Conservation (phyloP, 352 stramenopile species). For the Phytophthora macrochlamydospora region DNA sequence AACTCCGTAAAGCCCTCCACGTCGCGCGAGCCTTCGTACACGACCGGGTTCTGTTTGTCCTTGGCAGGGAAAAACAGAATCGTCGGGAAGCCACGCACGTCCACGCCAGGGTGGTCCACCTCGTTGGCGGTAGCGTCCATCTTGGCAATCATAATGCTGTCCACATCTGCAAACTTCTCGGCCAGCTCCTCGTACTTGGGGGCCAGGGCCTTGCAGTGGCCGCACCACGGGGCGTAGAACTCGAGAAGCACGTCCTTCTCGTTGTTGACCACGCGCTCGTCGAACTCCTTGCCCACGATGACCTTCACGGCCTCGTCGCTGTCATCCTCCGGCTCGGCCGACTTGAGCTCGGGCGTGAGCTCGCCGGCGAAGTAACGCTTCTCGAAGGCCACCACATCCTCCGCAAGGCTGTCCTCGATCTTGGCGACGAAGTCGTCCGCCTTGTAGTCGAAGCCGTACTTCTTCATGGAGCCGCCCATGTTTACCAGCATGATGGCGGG, state of each 20-base stretch:
- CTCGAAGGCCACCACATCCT: conserved; percentile 78
- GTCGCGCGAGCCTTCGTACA: conserved; percentile 86
- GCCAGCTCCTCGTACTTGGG: conserved; percentile 92
- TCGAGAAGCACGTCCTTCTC: conserved; percentile 91
- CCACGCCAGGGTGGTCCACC: conserved; percentile 89
- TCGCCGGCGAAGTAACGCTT: conserved; percentile 86
- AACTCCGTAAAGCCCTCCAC: conserved; percentile 87
- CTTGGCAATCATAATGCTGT: conserved; percentile 95
- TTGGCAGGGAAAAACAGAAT: conserved; percentile 95
- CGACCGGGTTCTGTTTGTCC: conserved; percentile 85
- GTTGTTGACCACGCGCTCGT: conserved; percentile 87
- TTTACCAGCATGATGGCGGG: conserved; percentile 90
- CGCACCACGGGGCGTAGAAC: conserved; percentile 85
- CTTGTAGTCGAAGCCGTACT: conserved; percentile 88
- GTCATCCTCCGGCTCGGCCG: conserved; percentile 89
- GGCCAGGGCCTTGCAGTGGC: conserved; percentile 79
- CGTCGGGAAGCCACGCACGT: conserved; percentile 95
- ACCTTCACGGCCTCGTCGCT: conserved; percentile 91
- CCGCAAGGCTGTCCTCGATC: conserved; percentile 48
- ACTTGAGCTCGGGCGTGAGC: conserved; percentile 92
- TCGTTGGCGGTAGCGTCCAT: conserved; percentile 97
- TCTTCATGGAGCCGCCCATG: conserved; percentile 93
- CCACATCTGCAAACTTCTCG: conserved; percentile 87
- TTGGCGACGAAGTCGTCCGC: conserved; percentile 77
- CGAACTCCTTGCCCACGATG: conserved; percentile 93